These are phyloP conservation scores for Picochlorum sp. DNA, from an alignment of 139 green algal genomes.

Conservation along the genomic window DNA sequence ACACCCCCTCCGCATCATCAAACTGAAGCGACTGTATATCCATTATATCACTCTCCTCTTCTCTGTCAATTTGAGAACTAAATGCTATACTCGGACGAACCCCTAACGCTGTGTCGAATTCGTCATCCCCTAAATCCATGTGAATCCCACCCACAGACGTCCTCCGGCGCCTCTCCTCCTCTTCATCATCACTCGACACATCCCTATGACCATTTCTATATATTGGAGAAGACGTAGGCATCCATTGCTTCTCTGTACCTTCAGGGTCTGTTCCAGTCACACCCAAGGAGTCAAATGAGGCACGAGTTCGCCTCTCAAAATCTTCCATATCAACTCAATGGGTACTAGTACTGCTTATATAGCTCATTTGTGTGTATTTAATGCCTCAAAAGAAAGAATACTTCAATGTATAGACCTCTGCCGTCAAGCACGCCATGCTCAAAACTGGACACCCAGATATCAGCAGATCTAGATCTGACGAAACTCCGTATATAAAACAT, in stretches of 20 bases:
- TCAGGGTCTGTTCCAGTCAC: background rate
- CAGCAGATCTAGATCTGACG: too few species aligned
- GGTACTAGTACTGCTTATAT: too few species aligned
- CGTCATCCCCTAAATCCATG: slow-evolving; percentile 8
- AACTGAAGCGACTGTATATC: slow-evolving; percentile 12
- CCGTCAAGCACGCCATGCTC: too few species aligned
- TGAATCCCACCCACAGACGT: slow-evolving; percentile 12
- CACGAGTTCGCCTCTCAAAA: too few species aligned
- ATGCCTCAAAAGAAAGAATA: too few species aligned
- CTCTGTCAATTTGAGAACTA: slow-evolving; percentile 31
- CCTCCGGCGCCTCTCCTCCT: slow-evolving; percentile 15
- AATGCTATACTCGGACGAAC: slow-evolving; percentile 18
- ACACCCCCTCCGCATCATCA: background rate
- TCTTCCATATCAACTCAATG: too few species aligned
- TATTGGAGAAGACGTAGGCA: background rate
- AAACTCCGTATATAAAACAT: too few species aligned
- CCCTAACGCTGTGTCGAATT: slow-evolving; percentile 9
- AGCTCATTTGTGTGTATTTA: too few species aligned
- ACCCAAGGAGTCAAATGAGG: too few species aligned
- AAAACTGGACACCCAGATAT: too few species aligned
- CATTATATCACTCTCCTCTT: slow-evolving; percentile 24
- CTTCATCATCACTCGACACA: background rate
- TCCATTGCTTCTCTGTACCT: background rate
- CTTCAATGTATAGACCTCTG: too few species aligned
- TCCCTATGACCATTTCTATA: background rate